Evolutionary conservation across 23 red algal genomes (phyloP).

Genomic region (Agarophyton chilense): DNA sequence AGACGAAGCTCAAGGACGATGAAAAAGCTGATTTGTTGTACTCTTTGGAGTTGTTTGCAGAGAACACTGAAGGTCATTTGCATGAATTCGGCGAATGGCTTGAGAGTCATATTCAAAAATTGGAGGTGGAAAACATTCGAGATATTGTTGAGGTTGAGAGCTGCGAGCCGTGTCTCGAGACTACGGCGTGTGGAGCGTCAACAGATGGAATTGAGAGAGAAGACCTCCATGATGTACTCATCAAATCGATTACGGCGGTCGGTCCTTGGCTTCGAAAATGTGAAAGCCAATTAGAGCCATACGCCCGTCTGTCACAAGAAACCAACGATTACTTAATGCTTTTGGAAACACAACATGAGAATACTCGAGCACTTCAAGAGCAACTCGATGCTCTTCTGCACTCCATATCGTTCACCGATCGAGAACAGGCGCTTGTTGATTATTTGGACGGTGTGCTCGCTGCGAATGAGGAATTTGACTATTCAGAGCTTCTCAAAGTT

Average conservation of each 20-base stretch:
- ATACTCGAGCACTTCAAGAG: conserved; percentile 13
- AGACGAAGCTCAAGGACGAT: conserved; percentile 9
- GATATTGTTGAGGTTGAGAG: conserved; percentile 68
- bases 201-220: neutral
- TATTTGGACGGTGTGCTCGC: neutral
- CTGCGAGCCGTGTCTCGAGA: conserved; percentile 24
- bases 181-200: neutral
- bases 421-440: conserved; percentile 48
- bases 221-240: conserved; percentile 37
- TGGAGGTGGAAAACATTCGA: conserved; percentile 66
- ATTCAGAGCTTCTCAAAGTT: conserved; percentile 7
- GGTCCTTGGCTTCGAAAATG: conserved; percentile 65
- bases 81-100: conserved; percentile 48
- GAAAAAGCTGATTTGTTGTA: conserved; percentile 46
- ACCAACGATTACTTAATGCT: conserved; percentile 17
- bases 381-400: conserved; percentile 33
- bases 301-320: conserved; percentile 50
- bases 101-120: conserved; percentile 24
- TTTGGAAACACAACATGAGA: conserved; percentile 52
- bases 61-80: neutral
- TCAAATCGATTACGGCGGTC: conserved; percentile 30
- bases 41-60: conserved; percentile 34
- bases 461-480: neutral
- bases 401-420: conserved; percentile 17
- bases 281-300: conserved; percentile 45